Percentiles rank a stretch among this genome's conserved stretches.
Conservation (phyloP, 2,329 filamentous ascomycete species). For the Penicillium sp. region DNA sequence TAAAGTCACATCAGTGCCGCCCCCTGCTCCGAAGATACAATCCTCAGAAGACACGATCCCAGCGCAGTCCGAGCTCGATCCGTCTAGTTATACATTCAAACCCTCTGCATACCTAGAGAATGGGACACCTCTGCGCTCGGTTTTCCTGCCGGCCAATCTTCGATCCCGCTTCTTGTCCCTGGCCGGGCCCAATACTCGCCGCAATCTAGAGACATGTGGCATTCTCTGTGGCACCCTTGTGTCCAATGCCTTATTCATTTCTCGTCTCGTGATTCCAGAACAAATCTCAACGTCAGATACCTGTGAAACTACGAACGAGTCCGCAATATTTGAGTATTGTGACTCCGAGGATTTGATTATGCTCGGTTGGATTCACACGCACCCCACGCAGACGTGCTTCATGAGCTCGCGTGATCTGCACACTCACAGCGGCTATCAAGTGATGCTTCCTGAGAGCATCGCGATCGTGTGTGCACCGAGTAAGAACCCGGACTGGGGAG, state of each 20-base stretch:
- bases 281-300: conserved; percentile 89
- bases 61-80: conserved; percentile 31
- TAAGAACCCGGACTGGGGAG: conserved; percentile 72
- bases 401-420: conserved; percentile 94
- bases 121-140: conserved; percentile 76
- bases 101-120: conserved; percentile 87
- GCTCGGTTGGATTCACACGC: conserved; percentile 96
- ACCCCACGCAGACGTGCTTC: conserved; percentile 94
- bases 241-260: conserved; percentile 91
- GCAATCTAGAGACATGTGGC: conserved; percentile 89
- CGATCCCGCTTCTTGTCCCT: conserved; percentile 71
- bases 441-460: conserved; percentile 94
- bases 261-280: conserved; percentile 82
- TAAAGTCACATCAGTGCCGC: conserved; percentile 24
- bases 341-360: conserved; percentile 79
- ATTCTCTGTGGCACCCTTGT: conserved; percentile 88
- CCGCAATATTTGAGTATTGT: conserved; percentile 82
- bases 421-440: conserved; percentile 89
- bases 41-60: conserved; percentile 11
- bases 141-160: conserved; percentile 78
- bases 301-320: conserved; percentile 88
- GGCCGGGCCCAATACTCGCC: conserved; percentile 71
- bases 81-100: conserved; percentile 69
- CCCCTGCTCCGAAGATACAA: conserved; percentile 28
- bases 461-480: conserved; percentile 93